phyloP scores from a whole-genome alignment of 805 yeast genomes.

The Candida gorgasii region DNA sequence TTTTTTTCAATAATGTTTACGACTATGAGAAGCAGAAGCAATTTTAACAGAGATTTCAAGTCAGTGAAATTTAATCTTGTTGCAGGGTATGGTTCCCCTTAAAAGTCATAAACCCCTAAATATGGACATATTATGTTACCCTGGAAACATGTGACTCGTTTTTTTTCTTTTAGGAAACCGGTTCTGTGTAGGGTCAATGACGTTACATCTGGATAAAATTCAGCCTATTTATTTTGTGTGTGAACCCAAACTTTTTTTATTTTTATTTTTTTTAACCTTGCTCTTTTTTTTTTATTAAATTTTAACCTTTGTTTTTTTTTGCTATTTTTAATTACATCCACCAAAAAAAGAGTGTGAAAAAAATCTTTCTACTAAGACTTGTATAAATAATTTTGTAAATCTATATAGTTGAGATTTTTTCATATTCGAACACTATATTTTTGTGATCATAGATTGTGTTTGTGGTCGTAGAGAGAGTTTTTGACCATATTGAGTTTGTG shows the following conservation, averaged over 20 bases:
- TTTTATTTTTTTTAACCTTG: conserved; percentile 2
- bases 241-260: not conserved
- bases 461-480: no score
- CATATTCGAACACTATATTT: not conserved
- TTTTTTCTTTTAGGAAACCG: not conserved
- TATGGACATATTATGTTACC: no score
- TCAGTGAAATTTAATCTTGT: not conserved
- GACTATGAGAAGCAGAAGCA: not conserved
- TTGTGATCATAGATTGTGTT: not conserved
- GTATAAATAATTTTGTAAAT: not conserved
- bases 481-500: not conserved
- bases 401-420: not conserved
- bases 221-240: not conserved
- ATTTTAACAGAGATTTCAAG: conserved; percentile 4
- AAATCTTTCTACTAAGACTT: not conserved
- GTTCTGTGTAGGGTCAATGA: no score
- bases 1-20: not conserved
- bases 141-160: no score
- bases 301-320: conserved; percentile 6
- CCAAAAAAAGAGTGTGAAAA: conserved; percentile 8
- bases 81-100: not conserved
- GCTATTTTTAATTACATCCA: conserved; percentile 5
- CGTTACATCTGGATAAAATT: no score
- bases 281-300: conserved; percentile 3
- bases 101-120: not conserved